Evolutionary conservation across 2,329 filamentous ascomycete genomes (phyloP).

Genomic region (Aureobasidium leucospermi): DNA sequence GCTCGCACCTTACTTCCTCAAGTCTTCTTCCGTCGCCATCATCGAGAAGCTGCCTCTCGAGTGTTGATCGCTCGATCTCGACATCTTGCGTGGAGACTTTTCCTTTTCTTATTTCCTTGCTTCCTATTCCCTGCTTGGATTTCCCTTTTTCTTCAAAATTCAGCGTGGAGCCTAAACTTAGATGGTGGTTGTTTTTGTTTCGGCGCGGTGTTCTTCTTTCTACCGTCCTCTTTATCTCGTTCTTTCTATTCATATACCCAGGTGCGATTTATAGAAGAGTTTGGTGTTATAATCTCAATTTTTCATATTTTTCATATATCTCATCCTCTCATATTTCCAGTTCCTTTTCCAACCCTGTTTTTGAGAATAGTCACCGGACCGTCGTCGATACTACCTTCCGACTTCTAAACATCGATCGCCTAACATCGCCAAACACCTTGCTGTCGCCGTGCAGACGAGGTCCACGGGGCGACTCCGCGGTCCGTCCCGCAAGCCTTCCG

Average conservation of each 20-base stretch:
- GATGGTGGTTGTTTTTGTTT: neutral
- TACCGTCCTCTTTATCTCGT: neutral
- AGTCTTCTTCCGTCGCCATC: neutral
- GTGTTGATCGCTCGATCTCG: neutral
- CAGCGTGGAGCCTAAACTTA: neutral
- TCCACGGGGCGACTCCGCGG: neutral
- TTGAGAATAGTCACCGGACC: too few species aligned
- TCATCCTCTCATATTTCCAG: neutral
- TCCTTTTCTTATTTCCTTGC: neutral
- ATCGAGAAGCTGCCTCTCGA: constrained; percentile 3
- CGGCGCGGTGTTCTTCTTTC: neutral
- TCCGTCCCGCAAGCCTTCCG: neutral
- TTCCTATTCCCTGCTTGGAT: neutral
- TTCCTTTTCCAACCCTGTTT: neutral
- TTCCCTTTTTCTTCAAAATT: neutral
- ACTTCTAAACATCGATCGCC: too few species aligned
- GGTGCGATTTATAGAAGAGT: neutral
- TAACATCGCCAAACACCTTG: neutral
- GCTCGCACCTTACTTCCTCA: constrained; percentile 13
- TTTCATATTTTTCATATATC: neutral
- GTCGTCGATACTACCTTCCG: too few species aligned
- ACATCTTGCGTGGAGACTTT: neutral
- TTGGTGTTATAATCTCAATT: neutral
- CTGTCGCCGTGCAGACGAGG: neutral
- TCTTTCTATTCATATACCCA: neutral